phyloP scores from a whole-genome alignment of 2,329 filamentous ascomycete species.

The Exophiala spinifera region DNA sequence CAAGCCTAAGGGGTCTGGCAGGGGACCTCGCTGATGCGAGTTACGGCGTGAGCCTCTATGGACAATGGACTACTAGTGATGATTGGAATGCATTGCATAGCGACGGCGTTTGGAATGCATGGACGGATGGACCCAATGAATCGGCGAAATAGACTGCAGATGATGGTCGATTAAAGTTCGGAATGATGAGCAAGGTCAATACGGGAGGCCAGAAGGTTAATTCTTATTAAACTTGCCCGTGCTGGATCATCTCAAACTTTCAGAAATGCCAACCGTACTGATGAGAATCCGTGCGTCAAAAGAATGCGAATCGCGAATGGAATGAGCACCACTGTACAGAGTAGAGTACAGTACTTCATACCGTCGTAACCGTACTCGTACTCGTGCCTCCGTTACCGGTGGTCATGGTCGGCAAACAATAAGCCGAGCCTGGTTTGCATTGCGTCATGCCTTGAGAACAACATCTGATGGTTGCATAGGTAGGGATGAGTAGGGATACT shows the following conservation, averaged over 20 bases:
- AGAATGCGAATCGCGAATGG: no score
- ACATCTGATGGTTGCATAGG: neutral
- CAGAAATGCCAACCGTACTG: no score
- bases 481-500: neutral
- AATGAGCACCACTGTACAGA: no score
- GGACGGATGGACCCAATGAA: no score
- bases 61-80: neutral
- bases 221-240: no score
- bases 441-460: neutral
- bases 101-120: constrained; percentile 6
- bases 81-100: constrained; percentile 5
- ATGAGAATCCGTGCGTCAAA: no score
- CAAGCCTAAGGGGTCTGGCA: constrained; percentile 9
- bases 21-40: neutral
- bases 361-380: neutral
- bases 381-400: no score
- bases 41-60: neutral
- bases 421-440: neutral
- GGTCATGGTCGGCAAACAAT: neutral
- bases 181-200: no score
- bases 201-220: no score
- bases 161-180: no score
- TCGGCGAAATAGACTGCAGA: neutral
- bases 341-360: no score
- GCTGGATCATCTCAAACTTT: no score